These are phyloP conservation scores for Microcyclospora pomicola DNA, from an alignment of 2,329 filamentous ascomycete species.

Conservation along the genomic window DNA sequence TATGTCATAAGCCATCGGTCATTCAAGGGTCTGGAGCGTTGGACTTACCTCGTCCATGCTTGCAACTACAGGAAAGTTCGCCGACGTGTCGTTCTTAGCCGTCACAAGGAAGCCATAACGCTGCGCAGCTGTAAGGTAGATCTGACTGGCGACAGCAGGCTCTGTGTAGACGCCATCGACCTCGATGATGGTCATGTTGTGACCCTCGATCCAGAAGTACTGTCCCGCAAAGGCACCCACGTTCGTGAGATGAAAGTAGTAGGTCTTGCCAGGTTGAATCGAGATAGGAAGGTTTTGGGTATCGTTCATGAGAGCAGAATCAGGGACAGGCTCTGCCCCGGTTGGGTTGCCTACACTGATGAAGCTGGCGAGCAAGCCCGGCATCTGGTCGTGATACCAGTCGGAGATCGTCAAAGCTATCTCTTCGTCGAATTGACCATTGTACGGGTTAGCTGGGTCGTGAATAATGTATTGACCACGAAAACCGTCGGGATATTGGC, in stretches of 20 bases:
- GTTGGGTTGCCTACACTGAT: constrained; percentile 41
- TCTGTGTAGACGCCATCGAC: constrained; percentile 56
- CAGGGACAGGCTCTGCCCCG: constrained; percentile 51
- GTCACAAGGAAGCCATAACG: constrained; percentile 54
- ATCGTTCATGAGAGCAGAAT: constrained; percentile 53
- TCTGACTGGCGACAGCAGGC: constrained; percentile 42
- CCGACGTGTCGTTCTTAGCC: constrained; percentile 39
- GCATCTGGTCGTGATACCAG: constrained; percentile 53
- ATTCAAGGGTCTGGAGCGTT: background rate
- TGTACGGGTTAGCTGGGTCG: constrained; percentile 39
- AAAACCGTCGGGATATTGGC: constrained; percentile 55
- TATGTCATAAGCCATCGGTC: constrained; percentile 2
- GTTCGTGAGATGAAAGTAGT: constrained; percentile 56
- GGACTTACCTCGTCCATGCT: constrained; percentile 32
- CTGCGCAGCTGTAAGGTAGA: constrained; percentile 57
- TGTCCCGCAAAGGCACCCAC: constrained; percentile 59
- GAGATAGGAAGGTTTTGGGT: constrained; percentile 32
- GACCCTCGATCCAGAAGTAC: constrained; percentile 56
- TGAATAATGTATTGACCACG: constrained; percentile 55
- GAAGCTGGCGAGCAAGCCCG: constrained; percentile 38
- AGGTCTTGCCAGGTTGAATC: constrained; percentile 40
- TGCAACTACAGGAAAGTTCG: constrained; percentile 47
- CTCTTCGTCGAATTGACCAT: constrained; percentile 45
- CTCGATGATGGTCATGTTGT: constrained; percentile 51
- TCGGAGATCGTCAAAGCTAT: constrained; percentile 55